Conservation (phyloP, 352 stramenopile species). For the Pythium sukuiense region DNA sequence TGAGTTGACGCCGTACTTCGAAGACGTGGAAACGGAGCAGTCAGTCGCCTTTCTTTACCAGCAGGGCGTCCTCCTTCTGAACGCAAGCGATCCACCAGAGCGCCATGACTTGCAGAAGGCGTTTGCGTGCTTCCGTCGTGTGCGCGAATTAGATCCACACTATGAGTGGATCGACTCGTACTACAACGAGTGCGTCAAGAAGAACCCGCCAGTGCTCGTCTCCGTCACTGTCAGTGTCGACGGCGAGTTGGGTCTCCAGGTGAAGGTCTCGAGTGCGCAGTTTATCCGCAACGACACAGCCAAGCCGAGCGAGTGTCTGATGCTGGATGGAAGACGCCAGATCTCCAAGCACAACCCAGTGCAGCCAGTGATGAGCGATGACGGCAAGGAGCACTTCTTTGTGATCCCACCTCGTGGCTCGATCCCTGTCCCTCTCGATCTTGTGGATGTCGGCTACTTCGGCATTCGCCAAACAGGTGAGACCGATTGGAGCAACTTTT, state of each 20-base stretch:
- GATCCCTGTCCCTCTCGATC: slow-evolving; percentile 72
- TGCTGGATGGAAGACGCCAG: slow-evolving; percentile 54
- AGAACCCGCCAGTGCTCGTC: slow-evolving; percentile 72
- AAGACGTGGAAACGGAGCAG: slow-evolving; percentile 70
- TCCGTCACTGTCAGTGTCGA: slow-evolving; percentile 72
- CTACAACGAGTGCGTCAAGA: slow-evolving; percentile 58
- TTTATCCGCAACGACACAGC: slow-evolving; percentile 79
- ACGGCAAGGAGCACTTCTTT: slow-evolving; percentile 51
- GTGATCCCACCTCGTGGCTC: slow-evolving; percentile 48
- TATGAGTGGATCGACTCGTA: slow-evolving; percentile 90
- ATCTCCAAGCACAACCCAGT: slow-evolving; percentile 56
- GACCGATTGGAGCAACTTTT: slow-evolving; percentile 80
- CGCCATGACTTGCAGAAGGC: slow-evolving; percentile 62
- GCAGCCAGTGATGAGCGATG: slow-evolving; percentile 27
- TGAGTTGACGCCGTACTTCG: slow-evolving; percentile 69
- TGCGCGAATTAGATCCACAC: slow-evolving; percentile 63
- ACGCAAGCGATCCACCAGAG: slow-evolving; percentile 57
- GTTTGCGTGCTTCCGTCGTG: slow-evolving; percentile 72
- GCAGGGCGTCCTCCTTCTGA: slow-evolving; percentile 61
- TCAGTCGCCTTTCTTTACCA: slow-evolving; percentile 73
- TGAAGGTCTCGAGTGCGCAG: slow-evolving; percentile 69
- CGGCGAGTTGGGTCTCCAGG: slow-evolving; percentile 73
- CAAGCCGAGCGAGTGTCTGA: slow-evolving; percentile 72
- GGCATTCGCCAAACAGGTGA: slow-evolving; percentile 85
- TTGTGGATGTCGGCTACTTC: slow-evolving; percentile 70